phyloP scores from a whole-genome alignment of 73 alveolate species.

The Uronychia binucleata region DNA sequence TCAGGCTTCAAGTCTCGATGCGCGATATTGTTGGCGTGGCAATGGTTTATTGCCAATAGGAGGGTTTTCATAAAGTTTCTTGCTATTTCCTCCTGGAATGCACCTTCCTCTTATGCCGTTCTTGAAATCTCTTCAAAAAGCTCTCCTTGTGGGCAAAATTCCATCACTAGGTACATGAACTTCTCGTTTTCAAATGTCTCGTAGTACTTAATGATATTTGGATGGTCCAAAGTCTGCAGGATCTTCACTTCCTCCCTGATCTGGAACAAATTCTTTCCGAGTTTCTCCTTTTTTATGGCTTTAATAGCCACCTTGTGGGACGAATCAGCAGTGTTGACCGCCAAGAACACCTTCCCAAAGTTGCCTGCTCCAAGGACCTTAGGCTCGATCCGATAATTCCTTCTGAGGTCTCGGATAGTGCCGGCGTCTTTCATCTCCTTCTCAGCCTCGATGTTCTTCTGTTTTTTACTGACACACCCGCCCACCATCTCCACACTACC shows the following conservation, averaged over 20 bases:
- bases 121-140: constrained; percentile 21
- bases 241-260: constrained; percentile 27
- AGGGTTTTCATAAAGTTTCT: constrained; percentile 13
- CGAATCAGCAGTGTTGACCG: constrained; percentile 22
- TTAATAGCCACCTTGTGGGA: constrained; percentile 39
- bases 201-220: constrained; percentile 40
- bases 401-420: too few relatives aligned
- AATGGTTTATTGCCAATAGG: constrained; percentile 32
- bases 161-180: constrained; percentile 44
- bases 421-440: not conserved
- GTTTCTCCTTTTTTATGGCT: constrained; percentile 17
- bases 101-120: not conserved
- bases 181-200: constrained; percentile 44
- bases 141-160: constrained; percentile 41
- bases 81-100: constrained; percentile 17
- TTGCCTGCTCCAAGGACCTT: constrained; percentile 42
- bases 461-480: not conserved
- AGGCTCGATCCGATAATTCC: not conserved
- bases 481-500: too few relatives aligned
- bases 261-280: constrained; percentile 6
- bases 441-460: not conserved
- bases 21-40: constrained; percentile 33
- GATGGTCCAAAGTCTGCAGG: constrained; percentile 38
- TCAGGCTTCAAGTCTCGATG: constrained; percentile 88
- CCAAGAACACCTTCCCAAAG: constrained; percentile 47